A percentile compares a stretch with the other conserved stretches of the same genome.
phyloP scores from a whole-genome alignment of 176 grass and related monocot genomes.

The Musa itinerans region DNA sequence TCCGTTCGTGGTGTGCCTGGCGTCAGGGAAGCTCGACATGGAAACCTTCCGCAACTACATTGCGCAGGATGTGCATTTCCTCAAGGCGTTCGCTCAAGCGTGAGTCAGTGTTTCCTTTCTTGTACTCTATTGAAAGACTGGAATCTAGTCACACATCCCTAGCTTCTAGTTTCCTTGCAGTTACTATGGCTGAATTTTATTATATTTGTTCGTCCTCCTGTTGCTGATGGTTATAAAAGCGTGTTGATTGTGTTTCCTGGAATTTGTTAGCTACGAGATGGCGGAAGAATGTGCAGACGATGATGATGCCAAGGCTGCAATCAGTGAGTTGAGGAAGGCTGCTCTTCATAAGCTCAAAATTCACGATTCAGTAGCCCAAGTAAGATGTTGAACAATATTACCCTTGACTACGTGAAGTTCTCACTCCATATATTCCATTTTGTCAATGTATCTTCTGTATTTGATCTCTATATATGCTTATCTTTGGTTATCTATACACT shows the following conservation, averaged over 20 bases:
- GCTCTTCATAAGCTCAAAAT: conserved; percentile 54
- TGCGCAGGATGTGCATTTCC: conserved; percentile 72
- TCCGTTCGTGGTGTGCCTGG: conserved; percentile 74
- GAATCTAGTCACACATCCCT: background rate
- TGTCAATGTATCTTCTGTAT: too few relatives aligned
- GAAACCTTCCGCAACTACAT: conserved; percentile 75
- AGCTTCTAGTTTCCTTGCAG: too few relatives aligned
- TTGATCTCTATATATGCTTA: too few relatives aligned
- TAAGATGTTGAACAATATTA: conserved; percentile 13
- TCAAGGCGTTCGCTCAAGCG: conserved; percentile 70
- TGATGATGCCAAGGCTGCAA: conserved; percentile 71
- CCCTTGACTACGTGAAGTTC: background rate
- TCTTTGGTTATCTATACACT: too few relatives aligned
- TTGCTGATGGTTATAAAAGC: background rate
- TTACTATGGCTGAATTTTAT: background rate
- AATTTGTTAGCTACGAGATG: conserved; percentile 63
- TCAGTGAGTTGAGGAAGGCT: conserved; percentile 46
- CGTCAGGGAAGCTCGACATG: conserved; percentile 43
- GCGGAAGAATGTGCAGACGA: conserved; percentile 86
- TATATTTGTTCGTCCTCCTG: background rate
- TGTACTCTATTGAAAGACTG: background rate
- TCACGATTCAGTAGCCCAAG: conserved; percentile 57
- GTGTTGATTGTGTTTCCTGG: background rate
- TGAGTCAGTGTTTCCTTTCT: conserved; percentile 23
- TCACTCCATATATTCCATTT: too few relatives aligned